Evolutionary conservation across 1,284 basidiomycete species (phyloP).

Genomic region (Peniophora sp.): DNA sequence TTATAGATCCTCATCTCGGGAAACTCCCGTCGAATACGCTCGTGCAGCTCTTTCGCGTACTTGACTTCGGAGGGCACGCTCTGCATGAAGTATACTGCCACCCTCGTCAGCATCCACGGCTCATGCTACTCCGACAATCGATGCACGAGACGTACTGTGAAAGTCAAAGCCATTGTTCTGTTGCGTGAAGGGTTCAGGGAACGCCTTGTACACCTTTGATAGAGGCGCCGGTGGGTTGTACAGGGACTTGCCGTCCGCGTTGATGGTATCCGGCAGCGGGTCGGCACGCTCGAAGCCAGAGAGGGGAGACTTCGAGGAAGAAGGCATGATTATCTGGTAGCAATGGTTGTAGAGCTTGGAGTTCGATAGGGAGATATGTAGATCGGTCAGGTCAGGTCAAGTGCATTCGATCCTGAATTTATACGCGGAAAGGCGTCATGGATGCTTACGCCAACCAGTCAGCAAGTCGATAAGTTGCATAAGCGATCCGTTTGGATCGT

Average conservation of each 20-base stretch:
- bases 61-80: constrained; percentile 34
- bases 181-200: constrained; percentile 43
- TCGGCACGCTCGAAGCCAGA: constrained; percentile 36
- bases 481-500: no score
- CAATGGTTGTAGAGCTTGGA: no score
- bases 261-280: constrained; percentile 40
- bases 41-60: constrained; percentile 54
- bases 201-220: constrained; percentile 43
- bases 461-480: no score
- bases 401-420: no score
- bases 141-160: constrained; percentile 37
- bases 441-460: no score
- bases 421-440: no score
- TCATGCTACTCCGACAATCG: no score
- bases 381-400: no score
- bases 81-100: constrained; percentile 61
- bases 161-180: constrained; percentile 61
- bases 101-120: no score
- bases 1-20: constrained; percentile 65
- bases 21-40: constrained; percentile 59
- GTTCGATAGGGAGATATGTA: no score
- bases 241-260: constrained; percentile 53
- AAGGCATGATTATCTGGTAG: no score
- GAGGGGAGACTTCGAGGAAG: constrained; percentile 30
- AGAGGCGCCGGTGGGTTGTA: constrained; percentile 35